Evolutionary conservation across 306 rosid species (phyloP).

Genomic region (Dryas octopetala): DNA sequence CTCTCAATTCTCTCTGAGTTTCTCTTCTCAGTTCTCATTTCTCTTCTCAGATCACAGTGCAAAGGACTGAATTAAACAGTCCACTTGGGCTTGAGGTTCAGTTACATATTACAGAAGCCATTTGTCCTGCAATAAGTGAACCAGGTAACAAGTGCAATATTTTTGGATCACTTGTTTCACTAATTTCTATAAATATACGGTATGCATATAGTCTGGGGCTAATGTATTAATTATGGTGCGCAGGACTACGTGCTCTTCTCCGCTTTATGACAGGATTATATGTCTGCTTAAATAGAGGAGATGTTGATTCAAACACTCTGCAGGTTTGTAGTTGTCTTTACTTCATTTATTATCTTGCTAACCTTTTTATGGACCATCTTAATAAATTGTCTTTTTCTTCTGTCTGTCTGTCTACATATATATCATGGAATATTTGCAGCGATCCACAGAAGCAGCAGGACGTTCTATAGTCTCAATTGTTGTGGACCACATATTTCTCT

Average conservation of each 20-base stretch:
- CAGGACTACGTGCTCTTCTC: conserved; percentile 94
- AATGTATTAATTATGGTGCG: conserved; percentile 21
- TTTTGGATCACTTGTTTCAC: conserved; percentile 18
- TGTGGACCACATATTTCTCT: conserved; percentile 88
- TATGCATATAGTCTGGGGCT: conserved; percentile 22
- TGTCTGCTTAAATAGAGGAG: conserved; percentile 86
- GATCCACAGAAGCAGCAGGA: conserved; percentile 82
- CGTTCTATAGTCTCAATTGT: conserved; percentile 78
- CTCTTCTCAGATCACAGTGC: conserved; percentile 84
- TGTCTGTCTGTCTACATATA: conserved; percentile 10
- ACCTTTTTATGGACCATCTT: conserved; percentile 16
- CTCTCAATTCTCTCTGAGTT: too few relatives aligned
- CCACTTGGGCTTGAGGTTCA: conserved; percentile 97
- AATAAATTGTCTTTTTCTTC: background rate
- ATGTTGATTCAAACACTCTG: conserved; percentile 68
- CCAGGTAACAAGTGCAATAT: conserved; percentile 50
- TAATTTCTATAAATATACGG: conserved; percentile 13
- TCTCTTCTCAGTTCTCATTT: too few relatives aligned
- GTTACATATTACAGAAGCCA: conserved; percentile 81
- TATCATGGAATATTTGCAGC: conserved; percentile 51
- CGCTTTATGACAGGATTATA: conserved; percentile 84
- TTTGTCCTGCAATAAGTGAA: conserved; percentile 92
- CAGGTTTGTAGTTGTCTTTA: conserved; percentile 47
- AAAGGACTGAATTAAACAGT: conserved; percentile 82
- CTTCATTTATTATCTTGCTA: conserved; percentile 25